phyloP scores from a whole-genome alignment of 371 early-diverging fungal species.

The Apophysomyces ossiformis region DNA sequence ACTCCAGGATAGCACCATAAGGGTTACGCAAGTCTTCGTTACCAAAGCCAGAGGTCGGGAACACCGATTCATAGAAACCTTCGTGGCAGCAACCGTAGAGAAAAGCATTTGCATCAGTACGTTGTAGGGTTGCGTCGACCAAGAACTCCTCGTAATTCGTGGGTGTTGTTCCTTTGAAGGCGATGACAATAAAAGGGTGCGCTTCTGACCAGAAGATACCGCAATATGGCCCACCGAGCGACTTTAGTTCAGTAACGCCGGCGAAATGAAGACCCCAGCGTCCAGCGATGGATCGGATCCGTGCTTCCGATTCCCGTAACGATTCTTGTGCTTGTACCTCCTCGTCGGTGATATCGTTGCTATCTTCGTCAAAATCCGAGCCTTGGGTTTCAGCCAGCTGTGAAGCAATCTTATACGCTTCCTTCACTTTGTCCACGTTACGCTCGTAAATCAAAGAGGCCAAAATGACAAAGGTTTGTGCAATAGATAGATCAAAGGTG shows the following conservation, averaged over 20 bases:
- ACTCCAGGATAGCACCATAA: slow-evolving; percentile 45
- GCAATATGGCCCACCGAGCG: slow-evolving; percentile 53
- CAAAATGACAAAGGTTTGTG: slow-evolving; percentile 30
- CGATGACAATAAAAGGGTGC: slow-evolving; percentile 44
- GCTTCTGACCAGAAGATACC: slow-evolving; percentile 55
- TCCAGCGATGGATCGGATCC: slow-evolving; percentile 28
- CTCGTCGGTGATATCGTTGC: background rate
- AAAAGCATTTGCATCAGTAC: slow-evolving; percentile 40
- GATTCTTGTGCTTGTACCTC: slow-evolving; percentile 21
- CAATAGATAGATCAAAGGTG: slow-evolving; percentile 40
- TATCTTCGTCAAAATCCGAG: background rate
- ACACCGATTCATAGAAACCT: slow-evolving; percentile 48
- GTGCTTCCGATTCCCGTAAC: slow-evolving; percentile 34
- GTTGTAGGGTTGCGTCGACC: slow-evolving; percentile 44
- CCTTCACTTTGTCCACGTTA: slow-evolving; percentile 41
- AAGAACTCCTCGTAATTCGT: slow-evolving; percentile 49
- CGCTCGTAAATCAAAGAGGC: slow-evolving; percentile 51
- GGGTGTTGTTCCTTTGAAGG: slow-evolving; percentile 54
- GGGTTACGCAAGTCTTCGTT: slow-evolving; percentile 42
- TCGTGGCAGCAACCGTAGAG: slow-evolving; percentile 47
- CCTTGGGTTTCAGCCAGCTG: background rate
- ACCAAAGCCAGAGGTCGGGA: slow-evolving; percentile 22
- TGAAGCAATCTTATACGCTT: slow-evolving; percentile 25
- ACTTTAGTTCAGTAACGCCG: slow-evolving; percentile 55
- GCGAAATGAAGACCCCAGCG: slow-evolving; percentile 49